phyloP scores from a whole-genome alignment of 1,284 basidiomycete genomes.

The Golubevia pallescens region DNA sequence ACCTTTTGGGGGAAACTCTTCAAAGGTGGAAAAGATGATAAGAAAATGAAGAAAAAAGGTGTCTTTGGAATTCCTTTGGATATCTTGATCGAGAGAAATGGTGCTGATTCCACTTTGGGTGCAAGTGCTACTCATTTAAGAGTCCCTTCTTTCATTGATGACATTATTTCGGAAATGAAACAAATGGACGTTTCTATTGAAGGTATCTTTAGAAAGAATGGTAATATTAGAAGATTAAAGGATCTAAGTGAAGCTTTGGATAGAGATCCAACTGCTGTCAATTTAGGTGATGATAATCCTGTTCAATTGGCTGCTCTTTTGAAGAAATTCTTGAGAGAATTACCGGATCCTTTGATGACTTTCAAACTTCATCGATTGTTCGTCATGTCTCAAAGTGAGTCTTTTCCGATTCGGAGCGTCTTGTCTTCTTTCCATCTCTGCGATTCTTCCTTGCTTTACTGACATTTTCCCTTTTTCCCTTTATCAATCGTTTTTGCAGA shows the following conservation, averaged over 20 bases:
- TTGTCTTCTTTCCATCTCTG: not conserved
- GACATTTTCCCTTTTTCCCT: not conserved
- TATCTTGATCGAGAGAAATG: slow-evolving; percentile 90
- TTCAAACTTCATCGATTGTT: slow-evolving; percentile 89
- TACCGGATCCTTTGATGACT: slow-evolving; percentile 94
- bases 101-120: slow-evolving; percentile 88
- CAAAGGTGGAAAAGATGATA: slow-evolving; percentile 80
- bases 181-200: slow-evolving; percentile 99
- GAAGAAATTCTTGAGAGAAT: slow-evolving; percentile 94
- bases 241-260: slow-evolving; percentile 91
- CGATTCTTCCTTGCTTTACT: too few relatives aligned
- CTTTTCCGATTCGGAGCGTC: slow-evolving; percentile 22
- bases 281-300: slow-evolving; percentile 90
- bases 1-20: slow-evolving; percentile 97
- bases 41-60: slow-evolving; percentile 69
- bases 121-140: slow-evolving; percentile 83
- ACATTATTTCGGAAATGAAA: slow-evolving; percentile 95
- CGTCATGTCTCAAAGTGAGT: slow-evolving; percentile 83
- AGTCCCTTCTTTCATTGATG: slow-evolving; percentile 96
- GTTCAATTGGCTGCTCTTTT: slow-evolving; percentile 95
- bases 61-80: slow-evolving; percentile 94
- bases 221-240: slow-evolving; percentile 91
- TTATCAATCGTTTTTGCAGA: slow-evolving; percentile 66
- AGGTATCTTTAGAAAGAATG: slow-evolving; percentile 98
- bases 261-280: slow-evolving; percentile 81